Conservation (phyloP, 2,329 filamentous ascomycete genomes). For the Phialophora chinensis region DNA sequence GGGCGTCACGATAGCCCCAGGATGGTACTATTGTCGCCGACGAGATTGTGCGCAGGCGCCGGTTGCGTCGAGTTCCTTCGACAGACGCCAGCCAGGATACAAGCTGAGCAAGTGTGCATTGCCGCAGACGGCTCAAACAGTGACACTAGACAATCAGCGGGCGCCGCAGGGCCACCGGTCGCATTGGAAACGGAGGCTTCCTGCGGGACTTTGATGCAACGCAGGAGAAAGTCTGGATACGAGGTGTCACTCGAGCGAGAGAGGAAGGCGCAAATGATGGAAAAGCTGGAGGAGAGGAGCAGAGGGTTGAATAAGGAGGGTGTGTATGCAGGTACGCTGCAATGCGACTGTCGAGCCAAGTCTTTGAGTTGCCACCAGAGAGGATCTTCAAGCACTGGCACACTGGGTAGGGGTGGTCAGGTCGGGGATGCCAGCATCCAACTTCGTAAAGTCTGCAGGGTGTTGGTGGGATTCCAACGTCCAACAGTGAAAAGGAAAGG, state of each 20-base stretch:
- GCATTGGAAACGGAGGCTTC: slow-evolving; percentile 3
- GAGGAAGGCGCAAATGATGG: slow-evolving; percentile 5
- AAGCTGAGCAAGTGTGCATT: slow-evolving; percentile 29
- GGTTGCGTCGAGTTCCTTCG: slow-evolving; percentile 26
- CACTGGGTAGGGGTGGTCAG: background rate
- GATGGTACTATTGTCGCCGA: background rate
- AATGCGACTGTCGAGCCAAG: slow-evolving; percentile 12
- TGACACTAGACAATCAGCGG: slow-evolving; percentile 1
- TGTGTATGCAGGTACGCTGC: slow-evolving; percentile 12
- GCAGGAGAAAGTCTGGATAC: background rate
- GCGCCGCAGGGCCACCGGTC: slow-evolving; percentile 1
- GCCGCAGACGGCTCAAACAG: slow-evolving; percentile 19
- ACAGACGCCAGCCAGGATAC: slow-evolving; percentile 22
- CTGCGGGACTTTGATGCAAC: background rate
- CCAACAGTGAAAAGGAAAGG: background rate
- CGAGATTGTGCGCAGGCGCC: slow-evolving; percentile 18
- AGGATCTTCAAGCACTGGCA: slow-evolving; percentile 1
- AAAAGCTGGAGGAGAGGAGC: background rate
- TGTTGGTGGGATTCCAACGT: background rate
- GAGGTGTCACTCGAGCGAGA: background rate
- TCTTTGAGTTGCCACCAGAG: slow-evolving; percentile 5
- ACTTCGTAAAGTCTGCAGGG: background rate
- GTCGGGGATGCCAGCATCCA: slow-evolving; percentile 9
- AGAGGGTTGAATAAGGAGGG: background rate
- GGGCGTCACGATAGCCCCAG: slow-evolving; percentile 16